These are phyloP conservation scores for Phytophthora boehmeriae DNA, from an alignment of 352 stramenopile species.

Conservation along the genomic window DNA sequence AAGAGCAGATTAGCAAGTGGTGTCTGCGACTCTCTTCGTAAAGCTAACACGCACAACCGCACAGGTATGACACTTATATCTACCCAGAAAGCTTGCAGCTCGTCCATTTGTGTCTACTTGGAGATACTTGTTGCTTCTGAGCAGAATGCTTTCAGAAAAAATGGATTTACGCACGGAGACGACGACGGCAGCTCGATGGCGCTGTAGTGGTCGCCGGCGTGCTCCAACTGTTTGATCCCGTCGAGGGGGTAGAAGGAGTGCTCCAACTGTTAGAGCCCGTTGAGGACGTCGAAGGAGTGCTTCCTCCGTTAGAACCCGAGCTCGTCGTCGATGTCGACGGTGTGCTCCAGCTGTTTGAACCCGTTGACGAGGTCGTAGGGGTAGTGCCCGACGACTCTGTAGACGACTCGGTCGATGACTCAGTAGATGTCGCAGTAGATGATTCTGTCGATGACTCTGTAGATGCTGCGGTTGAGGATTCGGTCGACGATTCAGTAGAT, in stretches of 20 bases:
- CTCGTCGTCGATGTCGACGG: constrained; percentile 15
- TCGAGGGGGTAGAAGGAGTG: constrained; percentile 18
- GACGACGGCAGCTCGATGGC: constrained; percentile 24
- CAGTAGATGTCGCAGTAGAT: constrained; percentile 2
- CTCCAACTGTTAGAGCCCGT: constrained; percentile 23
- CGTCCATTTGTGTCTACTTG: background rate
- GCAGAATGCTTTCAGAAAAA: constrained; percentile 1
- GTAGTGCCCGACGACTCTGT: background rate
- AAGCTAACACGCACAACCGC: constrained; percentile 10
- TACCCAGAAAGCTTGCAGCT: constrained; percentile 10
- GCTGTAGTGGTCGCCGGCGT: constrained; percentile 20
- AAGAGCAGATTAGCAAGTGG: constrained; percentile 2
- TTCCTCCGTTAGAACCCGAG: background rate
- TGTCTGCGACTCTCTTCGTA: constrained; percentile 5
- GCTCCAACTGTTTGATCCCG: too few species aligned
- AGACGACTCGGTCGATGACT: background rate
- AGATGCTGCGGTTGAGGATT: constrained; percentile 1
- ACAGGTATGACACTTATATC: constrained; percentile 22
- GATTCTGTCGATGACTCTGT: constrained; percentile 6
- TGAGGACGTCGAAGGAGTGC: background rate
- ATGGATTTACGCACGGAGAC: constrained; percentile 27
- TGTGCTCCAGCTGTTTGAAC: constrained; percentile 26
- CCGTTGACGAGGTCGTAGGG: constrained; percentile 4
- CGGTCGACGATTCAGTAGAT: background rate
- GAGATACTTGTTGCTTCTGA: constrained; percentile 3